phyloP scores from a whole-genome alignment of 2,329 filamentous ascomycete genomes.

The Neurospora crassa region DNA sequence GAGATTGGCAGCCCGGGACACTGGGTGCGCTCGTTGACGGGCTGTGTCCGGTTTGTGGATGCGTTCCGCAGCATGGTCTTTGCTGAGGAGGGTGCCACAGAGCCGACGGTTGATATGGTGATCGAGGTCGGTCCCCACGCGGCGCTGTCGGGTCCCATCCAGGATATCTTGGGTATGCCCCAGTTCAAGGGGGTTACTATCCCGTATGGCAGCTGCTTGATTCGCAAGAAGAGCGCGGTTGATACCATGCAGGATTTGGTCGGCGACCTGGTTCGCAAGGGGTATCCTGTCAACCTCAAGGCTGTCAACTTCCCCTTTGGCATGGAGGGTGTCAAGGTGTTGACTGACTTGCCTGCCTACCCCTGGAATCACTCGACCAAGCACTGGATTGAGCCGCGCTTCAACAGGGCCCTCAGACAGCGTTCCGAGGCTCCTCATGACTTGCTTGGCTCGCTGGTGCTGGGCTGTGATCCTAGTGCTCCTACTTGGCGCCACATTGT shows the following conservation, averaged over 20 bases:
- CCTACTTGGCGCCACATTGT: constrained; percentile 28
- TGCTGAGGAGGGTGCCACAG: constrained; percentile 7
- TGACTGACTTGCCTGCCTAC: constrained; percentile 33
- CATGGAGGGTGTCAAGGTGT: constrained; percentile 17
- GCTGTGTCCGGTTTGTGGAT: constrained; percentile 27
- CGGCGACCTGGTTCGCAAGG: constrained; percentile 20
- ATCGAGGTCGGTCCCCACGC: constrained; percentile 28
- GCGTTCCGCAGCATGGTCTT: constrained; percentile 17
- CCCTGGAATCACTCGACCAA: constrained; percentile 34
- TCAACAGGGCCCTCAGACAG: constrained; percentile 25
- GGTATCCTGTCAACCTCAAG: constrained; percentile 22
- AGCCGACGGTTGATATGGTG: constrained; percentile 17
- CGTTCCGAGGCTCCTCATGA: constrained; percentile 28
- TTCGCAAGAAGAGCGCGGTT: constrained; percentile 14
- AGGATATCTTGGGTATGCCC: constrained; percentile 21
- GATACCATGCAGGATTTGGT: constrained; percentile 23
- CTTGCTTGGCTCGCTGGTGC: constrained; percentile 26
- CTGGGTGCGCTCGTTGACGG: constrained; percentile 22
- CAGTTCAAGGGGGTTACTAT: constrained; percentile 11
- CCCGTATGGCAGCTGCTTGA: constrained; percentile 11
- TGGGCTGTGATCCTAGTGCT: constrained; percentile 21
- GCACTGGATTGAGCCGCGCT: constrained; percentile 29
- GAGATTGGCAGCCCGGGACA: constrained; percentile 14
- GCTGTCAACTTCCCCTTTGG: constrained; percentile 24
- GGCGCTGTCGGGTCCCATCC: constrained; percentile 25